A percentile compares a stretch with the other conserved stretches of the same genome.
phyloP scores from a whole-genome alignment of 768 basidiomycete species.

The Amanita brunnescens region DNA sequence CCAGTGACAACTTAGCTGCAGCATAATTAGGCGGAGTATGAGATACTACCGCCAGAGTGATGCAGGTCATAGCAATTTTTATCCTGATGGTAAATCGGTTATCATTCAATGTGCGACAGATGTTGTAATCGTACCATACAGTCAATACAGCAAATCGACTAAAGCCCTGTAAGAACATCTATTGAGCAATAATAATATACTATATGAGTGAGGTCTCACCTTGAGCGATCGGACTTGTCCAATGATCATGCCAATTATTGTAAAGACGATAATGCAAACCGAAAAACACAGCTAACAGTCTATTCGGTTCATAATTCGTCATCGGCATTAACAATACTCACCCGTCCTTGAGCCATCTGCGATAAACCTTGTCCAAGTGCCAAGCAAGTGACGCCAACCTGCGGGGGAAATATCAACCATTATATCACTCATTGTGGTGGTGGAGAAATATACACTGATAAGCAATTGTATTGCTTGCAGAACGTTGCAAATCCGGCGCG shows the following conservation, averaged over 20 bases:
- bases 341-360: constrained; percentile 38
- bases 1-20: constrained; percentile 30
- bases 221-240: constrained; percentile 54
- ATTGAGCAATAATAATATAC: too few species aligned
- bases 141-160: constrained; percentile 39
- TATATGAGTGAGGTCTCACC: constrained; percentile 9
- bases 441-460: constrained; percentile 40
- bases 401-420: background rate
- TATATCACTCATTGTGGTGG: background rate
- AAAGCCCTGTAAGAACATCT: constrained; percentile 22
- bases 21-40: constrained; percentile 45
- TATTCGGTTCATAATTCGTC: background rate
- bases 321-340: constrained; percentile 14
- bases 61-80: constrained; percentile 45
- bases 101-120: background rate
- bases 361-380: constrained; percentile 45
- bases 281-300: constrained; percentile 41
- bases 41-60: constrained; percentile 50
- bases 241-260: constrained; percentile 42
- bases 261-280: constrained; percentile 50
- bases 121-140: constrained; percentile 24
- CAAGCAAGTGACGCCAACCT: constrained; percentile 33
- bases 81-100: constrained; percentile 28
- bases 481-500: constrained; percentile 36
- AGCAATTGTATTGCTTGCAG: constrained; percentile 50